Percentiles rank a stretch among this genome's conserved stretches.
Evolutionary conservation across 306 rosid species (phyloP).

Genomic region (Sindora glabra): DNA sequence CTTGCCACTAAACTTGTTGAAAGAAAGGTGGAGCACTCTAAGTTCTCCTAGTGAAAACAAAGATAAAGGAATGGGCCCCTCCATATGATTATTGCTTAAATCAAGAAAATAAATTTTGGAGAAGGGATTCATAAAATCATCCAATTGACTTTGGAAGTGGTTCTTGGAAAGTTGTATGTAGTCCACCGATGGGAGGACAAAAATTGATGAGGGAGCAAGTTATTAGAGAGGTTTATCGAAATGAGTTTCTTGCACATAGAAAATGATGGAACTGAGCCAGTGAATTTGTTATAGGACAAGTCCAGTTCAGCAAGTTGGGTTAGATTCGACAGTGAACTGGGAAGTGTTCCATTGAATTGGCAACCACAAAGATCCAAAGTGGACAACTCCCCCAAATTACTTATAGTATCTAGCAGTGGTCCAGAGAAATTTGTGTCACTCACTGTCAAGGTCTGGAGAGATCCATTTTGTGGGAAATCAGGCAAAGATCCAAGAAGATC

Average conservation of each 20-base stretch:
- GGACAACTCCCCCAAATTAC: not conserved
- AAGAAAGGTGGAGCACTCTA: conserved; percentile 12
- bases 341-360: not conserved
- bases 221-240: rapidly evolving
- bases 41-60: conserved; percentile 1
- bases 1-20: conserved; percentile 25
- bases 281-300: not conserved
- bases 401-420: not conserved
- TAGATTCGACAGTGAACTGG: not conserved
- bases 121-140: not conserved
- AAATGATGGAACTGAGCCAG: not conserved
- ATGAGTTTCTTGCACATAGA: not conserved
- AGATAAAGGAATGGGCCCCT: conserved; percentile 9
- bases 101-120: conserved; percentile 3
- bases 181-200: not conserved
- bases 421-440: not conserved
- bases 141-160: not conserved
- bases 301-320: not conserved
- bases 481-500: not conserved
- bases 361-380: not conserved
- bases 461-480: not conserved
- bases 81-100: conserved; percentile 17
- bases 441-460: not conserved
- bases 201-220: not conserved
- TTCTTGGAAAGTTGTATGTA: not conserved